These are phyloP conservation scores for Blastobotrys persicus DNA, from an alignment of 1,139 yeast genomes.

Conservation along the genomic window DNA sequence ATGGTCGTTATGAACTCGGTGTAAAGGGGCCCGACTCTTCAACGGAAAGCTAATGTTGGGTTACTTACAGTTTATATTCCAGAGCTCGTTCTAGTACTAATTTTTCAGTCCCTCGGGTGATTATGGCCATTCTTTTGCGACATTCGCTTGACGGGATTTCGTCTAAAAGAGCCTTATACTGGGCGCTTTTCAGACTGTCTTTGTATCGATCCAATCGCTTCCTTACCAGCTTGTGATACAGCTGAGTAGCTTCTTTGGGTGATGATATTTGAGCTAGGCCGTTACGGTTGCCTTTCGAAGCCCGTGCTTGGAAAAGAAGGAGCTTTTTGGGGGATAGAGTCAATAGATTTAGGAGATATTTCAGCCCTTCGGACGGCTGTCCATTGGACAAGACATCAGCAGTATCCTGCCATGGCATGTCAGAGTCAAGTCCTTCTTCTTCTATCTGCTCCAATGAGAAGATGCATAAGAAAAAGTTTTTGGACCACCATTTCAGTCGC, in stretches of 20 bases:
- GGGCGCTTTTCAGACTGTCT: slow-evolving; percentile 31
- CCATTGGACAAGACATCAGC: slow-evolving; percentile 39
- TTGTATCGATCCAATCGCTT: slow-evolving; percentile 29
- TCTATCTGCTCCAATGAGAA: slow-evolving; percentile 41
- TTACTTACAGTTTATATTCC: slow-evolving; percentile 1
- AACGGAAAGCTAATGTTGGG: neutral
- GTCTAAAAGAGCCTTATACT: slow-evolving; percentile 28
- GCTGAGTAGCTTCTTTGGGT: slow-evolving; percentile 18
- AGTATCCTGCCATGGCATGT: slow-evolving; percentile 25
- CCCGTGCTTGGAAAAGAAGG: slow-evolving; percentile 21
- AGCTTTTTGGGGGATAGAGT: slow-evolving; percentile 31
- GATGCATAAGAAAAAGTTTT: slow-evolving; percentile 46
- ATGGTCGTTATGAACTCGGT: too few relatives aligned
- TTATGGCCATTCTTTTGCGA: slow-evolving; percentile 27
- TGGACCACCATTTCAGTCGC: slow-evolving; percentile 65
- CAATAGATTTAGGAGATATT: slow-evolving; percentile 40
- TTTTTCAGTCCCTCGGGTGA: slow-evolving; percentile 37
- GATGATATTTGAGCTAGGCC: slow-evolving; percentile 18
- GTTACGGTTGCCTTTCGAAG: slow-evolving; percentile 21
- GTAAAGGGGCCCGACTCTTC: too few relatives aligned
- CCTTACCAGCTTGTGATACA: slow-evolving; percentile 25
- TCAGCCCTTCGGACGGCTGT: slow-evolving; percentile 42
- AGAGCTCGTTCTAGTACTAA: slow-evolving; percentile 32
- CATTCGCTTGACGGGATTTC: slow-evolving; percentile 16
- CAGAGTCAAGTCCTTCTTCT: slow-evolving; percentile 31